Conservation (phyloP, 225 moss, liverwort and hornwort species). For the Polytrichum commune region DNA sequence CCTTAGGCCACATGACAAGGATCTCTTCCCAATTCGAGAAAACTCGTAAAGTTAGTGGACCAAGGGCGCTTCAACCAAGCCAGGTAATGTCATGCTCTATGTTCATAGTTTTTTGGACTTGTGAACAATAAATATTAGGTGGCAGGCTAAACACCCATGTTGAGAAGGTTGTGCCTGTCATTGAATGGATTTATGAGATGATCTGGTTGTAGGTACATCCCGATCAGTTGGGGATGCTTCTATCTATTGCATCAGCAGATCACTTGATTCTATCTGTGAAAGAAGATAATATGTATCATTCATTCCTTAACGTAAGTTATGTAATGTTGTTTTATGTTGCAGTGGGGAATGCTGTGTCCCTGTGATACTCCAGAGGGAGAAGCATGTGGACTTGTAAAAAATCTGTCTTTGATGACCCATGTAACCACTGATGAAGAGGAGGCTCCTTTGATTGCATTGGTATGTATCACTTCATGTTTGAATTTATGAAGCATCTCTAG, state of each 20-base stretch:
- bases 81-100: slow-evolving; percentile 46
- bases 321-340: slow-evolving; percentile 1
- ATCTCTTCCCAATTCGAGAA: slow-evolving; percentile 99
- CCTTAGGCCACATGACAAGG: slow-evolving; percentile 98
- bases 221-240: no score
- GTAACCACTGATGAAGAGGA: slow-evolving; percentile 99
- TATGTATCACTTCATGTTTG: slow-evolving; percentile 9
- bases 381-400: slow-evolving; percentile 97
- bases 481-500: no score
- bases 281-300: neutral
- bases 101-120: no score
- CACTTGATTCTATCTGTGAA: neutral
- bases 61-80: slow-evolving; percentile 95
- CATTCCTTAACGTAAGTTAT: neutral
- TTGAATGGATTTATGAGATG: no score
- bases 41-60: slow-evolving; percentile 99
- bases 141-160: no score
- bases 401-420: slow-evolving; percentile 97
- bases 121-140: no score
- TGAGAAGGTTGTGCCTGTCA: no score
- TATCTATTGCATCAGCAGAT: no score
- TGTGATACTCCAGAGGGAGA: slow-evolving; percentile 99
- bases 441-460: slow-evolving; percentile 84
- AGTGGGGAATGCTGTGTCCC: slow-evolving; percentile 99
- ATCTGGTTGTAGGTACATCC: no score